These are phyloP conservation scores for Hyphopichia homilentoma DNA, from an alignment of 805 yeast species.

Conservation along the genomic window DNA sequence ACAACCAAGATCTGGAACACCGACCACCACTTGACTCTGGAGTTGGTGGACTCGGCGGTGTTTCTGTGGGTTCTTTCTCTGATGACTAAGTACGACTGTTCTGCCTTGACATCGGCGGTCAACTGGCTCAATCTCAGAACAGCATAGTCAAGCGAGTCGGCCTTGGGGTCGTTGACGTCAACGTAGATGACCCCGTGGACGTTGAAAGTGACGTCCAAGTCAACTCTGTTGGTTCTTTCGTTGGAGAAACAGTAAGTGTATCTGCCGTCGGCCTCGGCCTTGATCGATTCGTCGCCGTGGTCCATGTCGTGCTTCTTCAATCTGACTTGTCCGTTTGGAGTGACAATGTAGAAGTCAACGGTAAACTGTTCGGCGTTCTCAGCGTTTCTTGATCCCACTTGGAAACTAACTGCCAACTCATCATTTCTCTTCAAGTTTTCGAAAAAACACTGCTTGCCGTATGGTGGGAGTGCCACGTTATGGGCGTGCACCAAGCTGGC, in stretches of 20 bases:
- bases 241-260: conserved; percentile 89
- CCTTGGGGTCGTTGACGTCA: conserved; percentile 70
- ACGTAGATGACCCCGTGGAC: conserved; percentile 90
- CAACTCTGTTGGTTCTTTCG: conserved; percentile 65
- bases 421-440: conserved; percentile 81
- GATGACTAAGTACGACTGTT: conserved; percentile 87
- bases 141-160: conserved; percentile 80
- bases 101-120: conserved; percentile 85
- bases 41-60: conserved; percentile 96
- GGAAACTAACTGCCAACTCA: conserved; percentile 83
- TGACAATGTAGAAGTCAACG: conserved; percentile 54
- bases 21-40: conserved; percentile 98
- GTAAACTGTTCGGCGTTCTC: conserved; percentile 61
- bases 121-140: conserved; percentile 70
- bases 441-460: conserved; percentile 84
- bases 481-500: conserved; percentile 50
- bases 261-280: conserved; percentile 66
- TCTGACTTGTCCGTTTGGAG: conserved; percentile 46
- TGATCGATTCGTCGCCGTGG: conserved; percentile 75
- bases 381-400: conserved; percentile 87
- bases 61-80: conserved; percentile 98
- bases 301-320: conserved; percentile 53
- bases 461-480: conserved; percentile 76
- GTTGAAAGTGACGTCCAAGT: conserved; percentile 92
- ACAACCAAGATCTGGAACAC: conserved; percentile 86